These are phyloP conservation scores for Colletotrichum orbiculare DNA, from an alignment of 2,329 filamentous ascomycete genomes.

Conservation along the genomic window DNA sequence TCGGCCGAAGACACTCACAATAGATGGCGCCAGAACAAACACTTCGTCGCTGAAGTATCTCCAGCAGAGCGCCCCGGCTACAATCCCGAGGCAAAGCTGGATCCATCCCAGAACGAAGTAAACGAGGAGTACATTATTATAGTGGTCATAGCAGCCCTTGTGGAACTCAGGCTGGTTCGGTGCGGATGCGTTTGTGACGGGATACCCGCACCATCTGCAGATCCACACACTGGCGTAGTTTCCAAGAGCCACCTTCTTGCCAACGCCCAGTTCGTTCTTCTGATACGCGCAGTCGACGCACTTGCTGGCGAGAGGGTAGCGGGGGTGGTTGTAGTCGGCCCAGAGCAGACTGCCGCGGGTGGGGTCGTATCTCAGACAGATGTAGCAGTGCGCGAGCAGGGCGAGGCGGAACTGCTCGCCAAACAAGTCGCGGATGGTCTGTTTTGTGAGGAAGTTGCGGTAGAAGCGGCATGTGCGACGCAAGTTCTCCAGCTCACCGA, in stretches of 20 bases:
- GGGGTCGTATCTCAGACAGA: conserved; percentile 50
- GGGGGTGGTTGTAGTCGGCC: conserved; percentile 42
- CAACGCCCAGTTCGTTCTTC: conserved; percentile 49
- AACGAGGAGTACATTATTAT: conserved; percentile 48
- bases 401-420: conserved; percentile 44
- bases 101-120: conserved; percentile 52
- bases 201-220: conserved; percentile 58
- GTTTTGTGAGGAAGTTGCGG: conserved; percentile 47
- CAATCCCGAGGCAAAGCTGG: conserved; percentile 50
- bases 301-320: conserved; percentile 52
- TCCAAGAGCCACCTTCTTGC: conserved; percentile 50
- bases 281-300: conserved; percentile 54
- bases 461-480: conserved; percentile 54
- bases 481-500: conserved; percentile 56
- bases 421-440: conserved; percentile 50
- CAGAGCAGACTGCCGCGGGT: conserved; percentile 47
- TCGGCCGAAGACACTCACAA: conserved; percentile 44
- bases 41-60: conserved; percentile 46
- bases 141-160: conserved; percentile 50
- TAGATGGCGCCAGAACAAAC: conserved; percentile 47
- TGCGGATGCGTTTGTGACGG: conserved; percentile 45
- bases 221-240: conserved; percentile 49
- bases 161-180: conserved; percentile 55
- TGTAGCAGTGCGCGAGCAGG: conserved; percentile 53
- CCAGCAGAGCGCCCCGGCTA: conserved; percentile 52